Percentiles rank a stretch among this genome's conserved stretches.
These are phyloP conservation scores for Fusarium nematophilum DNA, from an alignment of 2,329 filamentous ascomycete species.

Conservation along the genomic window DNA sequence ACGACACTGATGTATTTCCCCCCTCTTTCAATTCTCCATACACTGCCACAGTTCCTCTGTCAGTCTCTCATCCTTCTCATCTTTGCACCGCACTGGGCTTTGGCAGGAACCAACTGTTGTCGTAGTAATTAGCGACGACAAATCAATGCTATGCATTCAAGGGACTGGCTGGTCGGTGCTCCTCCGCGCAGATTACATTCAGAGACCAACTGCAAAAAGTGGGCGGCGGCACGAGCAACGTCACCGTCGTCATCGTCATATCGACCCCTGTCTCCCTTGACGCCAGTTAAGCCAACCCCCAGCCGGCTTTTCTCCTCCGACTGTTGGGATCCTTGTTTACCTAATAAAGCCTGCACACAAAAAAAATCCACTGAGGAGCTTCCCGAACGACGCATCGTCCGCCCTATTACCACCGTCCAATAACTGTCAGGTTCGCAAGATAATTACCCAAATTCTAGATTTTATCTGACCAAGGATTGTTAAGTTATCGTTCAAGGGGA, in stretches of 20 bases:
- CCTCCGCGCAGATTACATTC: slow-evolving; percentile 36
- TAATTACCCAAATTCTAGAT: slow-evolving; percentile 20
- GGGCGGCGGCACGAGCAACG: slow-evolving; percentile 20
- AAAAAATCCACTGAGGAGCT: slow-evolving; percentile 12
- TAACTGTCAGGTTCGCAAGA: slow-evolving; percentile 22
- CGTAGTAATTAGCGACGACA: slow-evolving; percentile 27
- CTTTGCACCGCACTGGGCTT: slow-evolving; percentile 18
- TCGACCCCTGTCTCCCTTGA: slow-evolving; percentile 12
- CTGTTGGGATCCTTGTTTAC: slow-evolving; percentile 12
- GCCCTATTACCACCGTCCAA: slow-evolving; percentile 25
- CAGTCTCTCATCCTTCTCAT: neutral
- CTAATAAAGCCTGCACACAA: slow-evolving; percentile 15
- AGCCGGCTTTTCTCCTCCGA: slow-evolving; percentile 24
- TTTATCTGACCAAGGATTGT: neutral
- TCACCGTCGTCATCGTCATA: slow-evolving; percentile 33
- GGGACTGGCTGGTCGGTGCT: slow-evolving; percentile 38
- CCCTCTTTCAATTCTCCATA: neutral
- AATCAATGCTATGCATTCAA: slow-evolving; percentile 34
- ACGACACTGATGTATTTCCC: neutral
- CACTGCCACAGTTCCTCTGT: neutral
- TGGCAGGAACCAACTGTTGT: slow-evolving; percentile 12
- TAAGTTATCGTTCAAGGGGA: slow-evolving; percentile 1
- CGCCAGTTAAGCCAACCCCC: slow-evolving; percentile 32
- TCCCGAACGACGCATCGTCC: slow-evolving; percentile 15
- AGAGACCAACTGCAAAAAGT: slow-evolving; percentile 34